Base-by-base conservation (phyloP, 306 rosid genomes). In the Echinosophora koreensis region DNA sequence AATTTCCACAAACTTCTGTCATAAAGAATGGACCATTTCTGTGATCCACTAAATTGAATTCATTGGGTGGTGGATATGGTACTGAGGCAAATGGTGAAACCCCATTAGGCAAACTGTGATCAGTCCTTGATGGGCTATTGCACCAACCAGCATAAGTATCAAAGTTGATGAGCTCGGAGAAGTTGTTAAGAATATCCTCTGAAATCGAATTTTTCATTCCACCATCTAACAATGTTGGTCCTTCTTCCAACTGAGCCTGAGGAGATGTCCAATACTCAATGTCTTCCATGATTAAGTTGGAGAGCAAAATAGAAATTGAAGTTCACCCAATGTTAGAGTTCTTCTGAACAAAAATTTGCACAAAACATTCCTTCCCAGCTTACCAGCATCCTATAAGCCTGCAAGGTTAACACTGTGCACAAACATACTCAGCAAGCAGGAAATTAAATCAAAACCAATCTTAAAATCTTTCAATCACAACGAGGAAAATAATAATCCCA, bases 81-180 rank as follows among this genome's bases (percentile, higher is more conserved):
- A 27, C 27, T 0, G 85, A 50, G 9, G 91, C 75, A 82, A 78
- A 76, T 18, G 95, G 68, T 17, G 93, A 72, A 58, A 87, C 58
- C n/a, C 84, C 92, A 59, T 76, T 85, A 15, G 82, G 49, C 47
- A 84, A 68, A 69, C 79, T 69, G 13, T 84, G 90, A 79, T 85
- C 91, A 5, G 74, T 32, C 62, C 77, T 47, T 4, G 74, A 78
- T 1, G 89, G 81, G 54, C 87, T 82, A 56, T 80, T 80, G 87
- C 84, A 87, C 96, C 97, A 90, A 54, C 93, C 98, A 15, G 96
- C 91, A 77, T 83, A 87, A 47, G 84, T 74, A 79, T 95, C 97
- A 16, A 89, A 86, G 74, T 84, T 88, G 88, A 92, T 77, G 28
- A 96, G 81, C 82, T 91, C 97, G 0, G 90, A 77, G 59, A 96